Evolutionary conservation across 345 rosid species (phyloP), one percentile per base, ranked within the genome.

Genomic region (Lepidium africanum): DNA sequence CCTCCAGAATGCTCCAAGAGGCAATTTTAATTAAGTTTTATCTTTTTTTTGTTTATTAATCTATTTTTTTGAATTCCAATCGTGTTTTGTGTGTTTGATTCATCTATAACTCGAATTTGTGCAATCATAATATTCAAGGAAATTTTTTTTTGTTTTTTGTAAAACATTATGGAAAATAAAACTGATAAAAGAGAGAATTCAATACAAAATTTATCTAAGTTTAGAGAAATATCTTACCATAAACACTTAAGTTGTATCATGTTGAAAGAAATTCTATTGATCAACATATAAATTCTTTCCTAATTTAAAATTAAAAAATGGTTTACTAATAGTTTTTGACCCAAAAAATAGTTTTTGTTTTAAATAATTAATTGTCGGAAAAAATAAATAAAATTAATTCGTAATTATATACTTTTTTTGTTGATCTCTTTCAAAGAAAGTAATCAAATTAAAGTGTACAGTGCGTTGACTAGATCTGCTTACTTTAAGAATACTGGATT

Each of bases 1-100:
- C 92, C 98, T 53, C 80, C 80, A 0, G 91, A 92, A 79, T 87
- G 92, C 61, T 86, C 68, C 33, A 80, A 78, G 53, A 76, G 36
- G 21, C 96, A 90, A 66, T 88, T 79, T 83, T 87, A 70, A 79
- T 8, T 6, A 3, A 38, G 3, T 3, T 9, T 16, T n/a, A n/a
- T n/a, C 8, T n/a, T 41, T 21, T 9, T 19, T 8, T 3, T 0
- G 10, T 17, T 11, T 11, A 38, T n/a, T 61, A 4, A 10, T 66
- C 42, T 6, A 5, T 30, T 30, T 16, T 48, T 56, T 32, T 57
- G 32, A 63, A 13, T 27, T 6, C 55, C 23, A 1, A 30, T 50
- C 15, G 13, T 45, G 9, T 11, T 63, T 1, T 53, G 14, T 37
- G 59, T 46, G 21, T 42, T 62, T 45, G 59, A 47, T 47, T 64